phyloP scores from a whole-genome alignment of 352 stramenopile genomes.

The Hyaloperonospora arabidopsidis region DNA sequence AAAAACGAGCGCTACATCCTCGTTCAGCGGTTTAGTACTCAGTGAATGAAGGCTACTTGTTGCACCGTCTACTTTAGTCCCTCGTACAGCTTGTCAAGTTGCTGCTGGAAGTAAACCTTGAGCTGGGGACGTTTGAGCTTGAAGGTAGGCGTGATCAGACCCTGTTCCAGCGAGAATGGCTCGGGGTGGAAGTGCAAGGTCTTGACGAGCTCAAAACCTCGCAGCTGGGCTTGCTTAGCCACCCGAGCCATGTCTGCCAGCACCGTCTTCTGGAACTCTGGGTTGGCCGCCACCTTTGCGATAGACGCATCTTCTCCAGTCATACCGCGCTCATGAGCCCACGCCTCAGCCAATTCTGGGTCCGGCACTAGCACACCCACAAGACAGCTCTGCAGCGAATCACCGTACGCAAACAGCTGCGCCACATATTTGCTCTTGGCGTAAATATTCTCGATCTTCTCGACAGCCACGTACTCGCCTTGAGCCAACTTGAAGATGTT shows the following conservation, averaged over 20 bases:
- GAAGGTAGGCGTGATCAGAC: slow-evolving; percentile 89
- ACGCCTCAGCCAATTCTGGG: slow-evolving; percentile 49
- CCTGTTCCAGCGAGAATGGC: slow-evolving; percentile 83
- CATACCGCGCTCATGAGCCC: slow-evolving; percentile 31
- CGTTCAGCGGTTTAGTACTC: too few species aligned
- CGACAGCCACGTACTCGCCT: slow-evolving; percentile 94
- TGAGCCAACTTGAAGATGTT: slow-evolving; percentile 93
- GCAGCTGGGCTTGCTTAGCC: slow-evolving; percentile 51
- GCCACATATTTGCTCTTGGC: slow-evolving; percentile 89
- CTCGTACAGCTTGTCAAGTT: slow-evolving; percentile 38
- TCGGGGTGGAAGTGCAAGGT: slow-evolving; percentile 78
- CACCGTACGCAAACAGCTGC: slow-evolving; percentile 94
- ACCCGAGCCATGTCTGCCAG: slow-evolving; percentile 54
- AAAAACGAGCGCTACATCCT: too few species aligned
- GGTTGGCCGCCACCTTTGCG: slow-evolving; percentile 26
- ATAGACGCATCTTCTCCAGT: slow-evolving; percentile 27
- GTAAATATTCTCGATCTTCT: slow-evolving; percentile 96
- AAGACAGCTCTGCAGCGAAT: slow-evolving; percentile 90
- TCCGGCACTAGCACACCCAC: slow-evolving; percentile 91
- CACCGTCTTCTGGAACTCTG: slow-evolving; percentile 47
- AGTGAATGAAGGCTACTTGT: too few species aligned
- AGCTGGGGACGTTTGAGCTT: slow-evolving; percentile 88
- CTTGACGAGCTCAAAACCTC: slow-evolving; percentile 89
- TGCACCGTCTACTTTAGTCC: not conserved
- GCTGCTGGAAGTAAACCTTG: slow-evolving; percentile 41